Evolutionary conservation across 2,329 filamentous ascomycete species (phyloP).

Genomic region (Eutypella sp.): DNA sequence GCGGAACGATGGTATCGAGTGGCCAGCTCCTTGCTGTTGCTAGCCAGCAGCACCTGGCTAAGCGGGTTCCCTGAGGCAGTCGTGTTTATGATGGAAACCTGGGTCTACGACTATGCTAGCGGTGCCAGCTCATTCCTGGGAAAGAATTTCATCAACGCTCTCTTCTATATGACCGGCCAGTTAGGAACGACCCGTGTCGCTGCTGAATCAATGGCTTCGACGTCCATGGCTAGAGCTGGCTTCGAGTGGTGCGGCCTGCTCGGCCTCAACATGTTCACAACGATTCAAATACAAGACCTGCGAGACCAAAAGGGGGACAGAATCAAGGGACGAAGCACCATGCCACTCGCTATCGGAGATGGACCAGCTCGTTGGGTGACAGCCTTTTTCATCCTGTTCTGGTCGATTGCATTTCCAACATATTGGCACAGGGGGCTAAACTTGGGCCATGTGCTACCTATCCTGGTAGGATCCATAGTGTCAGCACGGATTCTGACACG

Average conservation of each 20-base stretch:
- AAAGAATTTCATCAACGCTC: conserved; percentile 1
- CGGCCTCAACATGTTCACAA: conserved; percentile 8
- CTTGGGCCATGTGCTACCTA: neutral
- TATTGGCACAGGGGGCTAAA: conserved; percentile 14
- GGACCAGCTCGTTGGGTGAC: conserved; percentile 13
- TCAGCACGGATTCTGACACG: neutral
- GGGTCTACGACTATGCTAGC: neutral
- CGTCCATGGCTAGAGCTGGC: neutral
- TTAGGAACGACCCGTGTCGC: conserved; percentile 2
- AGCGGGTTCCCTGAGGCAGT: conserved; percentile 1
- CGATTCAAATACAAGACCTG: conserved; percentile 27
- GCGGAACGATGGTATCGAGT: conserved; percentile 1
- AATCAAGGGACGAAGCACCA: conserved; percentile 13
- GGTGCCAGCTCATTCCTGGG: conserved; percentile 1
- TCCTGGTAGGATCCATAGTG: neutral
- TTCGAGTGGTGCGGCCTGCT: conserved; percentile 3
- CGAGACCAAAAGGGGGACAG: conserved; percentile 23
- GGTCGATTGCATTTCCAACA: conserved; percentile 7
- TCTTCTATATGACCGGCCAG: conserved; percentile 1
- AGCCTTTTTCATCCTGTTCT: conserved; percentile 15
- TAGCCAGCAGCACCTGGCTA: neutral
- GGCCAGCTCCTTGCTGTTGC: neutral
- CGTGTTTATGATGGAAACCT: neutral
- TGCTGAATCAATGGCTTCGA: neutral
- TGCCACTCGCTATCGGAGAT: conserved; percentile 21